Evolutionary conservation across 148 eudicot genomes (phyloP).

Genomic region (Rhododendron griersonianum): DNA sequence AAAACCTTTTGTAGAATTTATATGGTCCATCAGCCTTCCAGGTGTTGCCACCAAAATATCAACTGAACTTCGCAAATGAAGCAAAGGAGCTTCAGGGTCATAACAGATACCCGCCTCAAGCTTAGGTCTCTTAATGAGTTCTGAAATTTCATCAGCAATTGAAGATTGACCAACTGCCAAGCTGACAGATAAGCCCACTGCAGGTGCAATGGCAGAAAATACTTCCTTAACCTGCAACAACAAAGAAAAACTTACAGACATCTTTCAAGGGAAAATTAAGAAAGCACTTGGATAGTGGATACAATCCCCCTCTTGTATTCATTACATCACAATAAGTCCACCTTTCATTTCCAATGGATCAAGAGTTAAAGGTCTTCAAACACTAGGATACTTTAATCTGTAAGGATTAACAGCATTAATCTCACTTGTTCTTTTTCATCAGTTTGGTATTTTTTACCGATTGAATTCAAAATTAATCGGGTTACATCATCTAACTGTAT

Average conservation of each 20-base stretch:
- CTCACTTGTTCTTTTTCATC: not conserved
- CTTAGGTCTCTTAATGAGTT: conserved; percentile 57
- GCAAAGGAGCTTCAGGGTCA: conserved; percentile 61
- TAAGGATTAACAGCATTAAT: not conserved
- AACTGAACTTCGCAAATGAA: conserved; percentile 54
- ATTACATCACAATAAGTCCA: not conserved
- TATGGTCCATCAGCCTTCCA: conserved; percentile 95
- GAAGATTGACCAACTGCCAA: conserved; percentile 96
- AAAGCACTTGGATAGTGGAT: not conserved
- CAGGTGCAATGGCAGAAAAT: conserved; percentile 77
- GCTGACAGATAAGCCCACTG: conserved; percentile 91
- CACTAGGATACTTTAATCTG: not conserved
- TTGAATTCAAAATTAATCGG: not conserved
- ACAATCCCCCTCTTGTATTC: too few relatives aligned
- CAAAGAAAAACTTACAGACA: not conserved
- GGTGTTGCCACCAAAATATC: conserved; percentile 97
- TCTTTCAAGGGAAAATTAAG: not conserved
- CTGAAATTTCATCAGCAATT: conserved; percentile 71
- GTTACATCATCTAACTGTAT: not conserved
- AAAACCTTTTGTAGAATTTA: conserved; percentile 77
- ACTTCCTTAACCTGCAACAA: conserved; percentile 78
- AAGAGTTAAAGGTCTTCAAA: not conserved
- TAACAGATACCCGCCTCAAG: conserved; percentile 56
- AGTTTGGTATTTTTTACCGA: not conserved
- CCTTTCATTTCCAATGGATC: not conserved